Conservation (phyloP, 2,329 filamentous ascomycete genomes). For the Clarireedia homoeocarpa region DNA sequence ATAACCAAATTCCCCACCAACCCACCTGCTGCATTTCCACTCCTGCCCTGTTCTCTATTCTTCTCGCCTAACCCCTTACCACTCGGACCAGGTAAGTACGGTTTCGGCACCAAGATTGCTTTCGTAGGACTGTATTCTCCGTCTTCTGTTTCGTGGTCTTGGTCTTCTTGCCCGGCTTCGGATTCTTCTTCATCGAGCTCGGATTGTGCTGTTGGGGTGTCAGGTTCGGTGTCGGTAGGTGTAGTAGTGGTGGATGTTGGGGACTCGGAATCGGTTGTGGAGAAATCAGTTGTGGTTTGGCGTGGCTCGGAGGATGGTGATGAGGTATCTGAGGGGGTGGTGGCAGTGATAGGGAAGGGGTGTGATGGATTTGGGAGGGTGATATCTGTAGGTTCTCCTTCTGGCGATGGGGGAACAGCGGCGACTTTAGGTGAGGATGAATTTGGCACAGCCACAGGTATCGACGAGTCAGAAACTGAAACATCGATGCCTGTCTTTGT, state of each 20-base stretch:
- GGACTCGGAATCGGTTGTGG: constrained; percentile 16
- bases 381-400: too few relatives aligned
- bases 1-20: background rate
- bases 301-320: too few relatives aligned
- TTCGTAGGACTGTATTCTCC: constrained; percentile 22
- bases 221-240: constrained; percentile 11
- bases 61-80: background rate
- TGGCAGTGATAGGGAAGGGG: too few relatives aligned
- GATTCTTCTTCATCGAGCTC: constrained; percentile 10
- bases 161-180: constrained; percentile 1
- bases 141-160: constrained; percentile 7
- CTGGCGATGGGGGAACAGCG: too few relatives aligned
- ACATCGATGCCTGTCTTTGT: constrained; percentile 11
- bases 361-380: too few relatives aligned
- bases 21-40: background rate
- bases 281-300: background rate
- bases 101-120: constrained; percentile 22
- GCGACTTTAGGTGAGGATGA: too few relatives aligned
- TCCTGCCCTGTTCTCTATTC: background rate
- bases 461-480: background rate
- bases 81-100: background rate
- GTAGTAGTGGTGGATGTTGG: constrained; percentile 10
- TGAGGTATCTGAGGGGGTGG: too few relatives aligned
- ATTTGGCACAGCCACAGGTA: too few relatives aligned
- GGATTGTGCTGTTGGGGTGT: constrained; percentile 20